Conservation (phyloP, 768 basidiomycete species). For the Favolaschia claudopus region DNA sequence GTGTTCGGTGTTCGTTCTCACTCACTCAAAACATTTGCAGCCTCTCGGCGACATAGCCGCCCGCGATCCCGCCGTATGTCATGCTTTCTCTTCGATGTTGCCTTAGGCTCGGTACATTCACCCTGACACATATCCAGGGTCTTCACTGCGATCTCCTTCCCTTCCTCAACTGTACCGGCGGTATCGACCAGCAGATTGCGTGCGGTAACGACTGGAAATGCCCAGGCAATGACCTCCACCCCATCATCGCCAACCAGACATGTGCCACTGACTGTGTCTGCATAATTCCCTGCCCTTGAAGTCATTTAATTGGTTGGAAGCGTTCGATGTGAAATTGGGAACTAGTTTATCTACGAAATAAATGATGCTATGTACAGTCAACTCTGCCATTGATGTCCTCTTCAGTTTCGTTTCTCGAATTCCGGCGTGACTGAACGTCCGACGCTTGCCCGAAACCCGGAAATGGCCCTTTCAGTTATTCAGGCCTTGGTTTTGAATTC, state of each 20-base stretch:
- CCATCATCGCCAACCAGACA: not conserved
- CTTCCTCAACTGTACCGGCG: conserved; percentile 9
- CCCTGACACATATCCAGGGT: not conserved
- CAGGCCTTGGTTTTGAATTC: no score
- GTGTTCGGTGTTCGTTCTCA: not conserved
- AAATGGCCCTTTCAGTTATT: no score
- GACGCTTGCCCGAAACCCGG: no score
- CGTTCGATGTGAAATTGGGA: no score
- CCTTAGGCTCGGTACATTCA: no score
- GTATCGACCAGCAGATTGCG: conserved; percentile 6
- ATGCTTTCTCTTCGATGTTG: no score
- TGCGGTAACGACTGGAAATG: not conserved
- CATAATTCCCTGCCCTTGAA: conserved; percentile 17
- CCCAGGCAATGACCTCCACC: not conserved
- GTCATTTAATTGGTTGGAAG: no score
- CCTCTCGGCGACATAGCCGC: not conserved
- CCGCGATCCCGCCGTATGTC: not conserved
- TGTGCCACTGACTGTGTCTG: conserved; percentile 11
- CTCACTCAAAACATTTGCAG: not conserved
- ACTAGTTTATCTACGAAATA: no score
- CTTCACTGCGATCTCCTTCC: not conserved
- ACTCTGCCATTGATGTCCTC: no score
- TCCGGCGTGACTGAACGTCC: no score
- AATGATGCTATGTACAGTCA: no score
- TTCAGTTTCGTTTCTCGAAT: no score